Evolutionary conservation across 805 yeast species (phyloP).

Genomic region (Wickerhamomyces subpelliculosus): DNA sequence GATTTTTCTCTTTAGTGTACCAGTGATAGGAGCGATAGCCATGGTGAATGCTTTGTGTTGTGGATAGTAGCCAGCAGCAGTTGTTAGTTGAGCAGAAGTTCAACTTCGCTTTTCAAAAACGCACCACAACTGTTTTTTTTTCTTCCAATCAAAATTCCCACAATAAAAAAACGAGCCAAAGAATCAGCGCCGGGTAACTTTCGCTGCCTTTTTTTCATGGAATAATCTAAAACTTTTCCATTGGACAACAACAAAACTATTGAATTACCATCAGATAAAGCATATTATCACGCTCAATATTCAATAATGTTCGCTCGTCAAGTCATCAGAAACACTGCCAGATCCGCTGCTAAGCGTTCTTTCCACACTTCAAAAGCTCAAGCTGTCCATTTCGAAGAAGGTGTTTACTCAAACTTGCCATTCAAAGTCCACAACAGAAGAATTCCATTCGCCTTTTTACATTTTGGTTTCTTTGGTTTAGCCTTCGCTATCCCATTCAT

Average conservation of each 20-base stretch:
- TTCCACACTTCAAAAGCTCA: conserved; percentile 47
- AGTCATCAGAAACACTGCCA: conserved; percentile 21
- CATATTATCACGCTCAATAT: too few relatives aligned
- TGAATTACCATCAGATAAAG: neutral
- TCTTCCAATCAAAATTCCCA: neutral
- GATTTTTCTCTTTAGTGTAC: conserved; percentile 74
- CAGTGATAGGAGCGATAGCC: conserved; percentile 84
- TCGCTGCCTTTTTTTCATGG: too few relatives aligned
- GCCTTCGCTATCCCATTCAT: conserved; percentile 77
- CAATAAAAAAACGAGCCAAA: neutral
- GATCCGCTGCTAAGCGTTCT: conserved; percentile 40
- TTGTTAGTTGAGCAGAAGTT: neutral
- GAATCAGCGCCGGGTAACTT: too few relatives aligned
- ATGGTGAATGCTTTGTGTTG: conserved; percentile 25
- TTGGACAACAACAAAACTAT: too few relatives aligned
- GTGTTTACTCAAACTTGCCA: conserved; percentile 89
- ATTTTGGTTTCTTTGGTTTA: conserved; percentile 68
- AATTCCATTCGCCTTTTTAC: conserved; percentile 79
- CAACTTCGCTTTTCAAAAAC: neutral
- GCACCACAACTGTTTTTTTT: neutral
- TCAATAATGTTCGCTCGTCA: conserved; percentile 26
- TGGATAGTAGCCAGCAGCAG: neutral
- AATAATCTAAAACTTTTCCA: too few relatives aligned
- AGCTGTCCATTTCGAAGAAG: conserved; percentile 59
- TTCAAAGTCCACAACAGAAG: conserved; percentile 91